A percentile compares a stretch with the other conserved stretches of the same genome.
phyloP scores from a whole-genome alignment of 1,284 basidiomycete species.

The Ganoderma lucidum region DNA sequence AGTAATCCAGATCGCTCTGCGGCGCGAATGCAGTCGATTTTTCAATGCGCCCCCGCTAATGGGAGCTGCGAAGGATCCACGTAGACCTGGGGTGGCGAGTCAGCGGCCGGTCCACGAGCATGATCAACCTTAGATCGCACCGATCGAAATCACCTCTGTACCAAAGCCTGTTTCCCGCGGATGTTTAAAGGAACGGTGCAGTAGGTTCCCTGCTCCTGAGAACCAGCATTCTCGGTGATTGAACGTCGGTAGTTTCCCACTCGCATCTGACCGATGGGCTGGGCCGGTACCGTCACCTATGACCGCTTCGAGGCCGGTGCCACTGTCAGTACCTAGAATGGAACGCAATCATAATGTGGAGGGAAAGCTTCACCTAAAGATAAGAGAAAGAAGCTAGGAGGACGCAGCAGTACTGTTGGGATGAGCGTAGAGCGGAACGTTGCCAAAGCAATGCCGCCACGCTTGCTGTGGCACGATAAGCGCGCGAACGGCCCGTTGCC shows the following conservation, averaged over 20 bases:
- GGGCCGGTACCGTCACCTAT: too few relatives aligned
- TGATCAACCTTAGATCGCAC: neutral
- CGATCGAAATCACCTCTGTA: neutral
- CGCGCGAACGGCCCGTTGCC: neutral
- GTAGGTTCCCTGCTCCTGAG: too few relatives aligned
- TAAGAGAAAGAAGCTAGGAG: neutral
- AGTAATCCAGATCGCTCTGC: neutral
- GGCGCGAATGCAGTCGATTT: neutral
- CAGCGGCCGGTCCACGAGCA: neutral
- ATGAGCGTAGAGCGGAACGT: neutral
- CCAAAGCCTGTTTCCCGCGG: neutral
- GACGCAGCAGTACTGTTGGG: neutral
- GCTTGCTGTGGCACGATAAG: neutral
- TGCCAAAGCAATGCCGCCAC: neutral
- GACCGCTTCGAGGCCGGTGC: too few relatives aligned
- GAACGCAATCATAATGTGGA: neutral
- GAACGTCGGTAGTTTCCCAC: too few relatives aligned
- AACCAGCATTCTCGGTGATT: too few relatives aligned
- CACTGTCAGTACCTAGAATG: too few relatives aligned
- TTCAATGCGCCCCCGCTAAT: neutral
- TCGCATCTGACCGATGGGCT: too few relatives aligned
- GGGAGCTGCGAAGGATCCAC: too few relatives aligned
- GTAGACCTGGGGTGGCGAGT: neutral
- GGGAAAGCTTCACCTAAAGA: neutral
- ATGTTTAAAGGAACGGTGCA: neutral